Base-by-base conservation (phyloP, 2,329 filamentous ascomycete genomes). In the Elsinoe perseae region DNA sequence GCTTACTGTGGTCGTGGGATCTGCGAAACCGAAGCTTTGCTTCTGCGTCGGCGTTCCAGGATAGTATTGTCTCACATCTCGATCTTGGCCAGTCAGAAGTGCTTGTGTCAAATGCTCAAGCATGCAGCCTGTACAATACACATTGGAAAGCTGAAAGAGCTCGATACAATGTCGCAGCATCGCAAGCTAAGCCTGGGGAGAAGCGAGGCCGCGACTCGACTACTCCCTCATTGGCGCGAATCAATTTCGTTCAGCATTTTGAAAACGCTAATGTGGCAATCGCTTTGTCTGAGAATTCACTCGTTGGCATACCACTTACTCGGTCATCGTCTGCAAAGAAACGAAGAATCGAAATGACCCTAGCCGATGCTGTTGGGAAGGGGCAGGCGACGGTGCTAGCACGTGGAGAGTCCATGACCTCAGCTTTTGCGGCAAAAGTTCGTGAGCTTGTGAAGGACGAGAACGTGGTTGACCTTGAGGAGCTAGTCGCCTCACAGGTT, bases 281-380 rank as follows among this genome's bases (percentile, higher is more conserved):
- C 18, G 85, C 81, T 2, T 71, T 90, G 5, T 70, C 78, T n/a
- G 81, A 81, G 28, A 78, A 80, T 42, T 77, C 81, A 43, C 72
- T 92, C 28, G 74, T 89, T 14, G 85, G 82, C 1, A 76, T 90
- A 53, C 86, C 89, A 54, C 64, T 76, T 14, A 63, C 6, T 57
- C 64, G 4, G 61, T 65, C 5, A 59, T 65, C 8, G 65, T 67
- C 5, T 75, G 73, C 59, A 66, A 70, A 23, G 60, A 63, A n/a
- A 72, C 66, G 61, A 62, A 64, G 3, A 62, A 67, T 36, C 68
- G 68, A 53, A 74, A 56, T 42, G 53, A 56, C 87, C 6, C 72
- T 91, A 23, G 85, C 87, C 30, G 86, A 91, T 65, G 86, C 86
- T 0, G 81, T 91, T 55, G 85, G 86, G 1, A 84, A 21, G 84